phyloP scores from a whole-genome alignment of 179 eudicot species.

The Amaranthus tricolor region DNA sequence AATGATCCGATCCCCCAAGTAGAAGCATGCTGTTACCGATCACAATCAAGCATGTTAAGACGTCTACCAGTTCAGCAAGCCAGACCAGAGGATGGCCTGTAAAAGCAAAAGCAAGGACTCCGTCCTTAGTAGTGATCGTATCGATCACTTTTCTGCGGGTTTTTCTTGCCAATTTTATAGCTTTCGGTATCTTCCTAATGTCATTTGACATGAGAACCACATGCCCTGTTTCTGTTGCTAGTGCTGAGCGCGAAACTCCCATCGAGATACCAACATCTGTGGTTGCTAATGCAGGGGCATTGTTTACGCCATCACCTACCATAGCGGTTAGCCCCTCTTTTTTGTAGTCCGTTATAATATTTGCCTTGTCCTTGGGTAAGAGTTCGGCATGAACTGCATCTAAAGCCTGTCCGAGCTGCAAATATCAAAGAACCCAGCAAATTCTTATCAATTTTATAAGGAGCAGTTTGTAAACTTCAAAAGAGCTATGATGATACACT shows the following conservation, averaged over 20 bases:
- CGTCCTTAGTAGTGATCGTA: conserved; percentile 57
- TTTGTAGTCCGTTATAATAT: conserved; percentile 55
- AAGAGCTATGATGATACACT: neutral
- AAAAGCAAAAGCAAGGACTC: conserved; percentile 60
- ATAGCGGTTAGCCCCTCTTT: conserved; percentile 63
- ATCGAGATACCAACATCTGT: conserved; percentile 92
- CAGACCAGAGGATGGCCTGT: conserved; percentile 81
- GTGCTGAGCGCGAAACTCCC: conserved; percentile 94
- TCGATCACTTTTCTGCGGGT: conserved; percentile 57
- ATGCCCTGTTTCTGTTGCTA: conserved; percentile 83
- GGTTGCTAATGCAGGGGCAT: conserved; percentile 86
- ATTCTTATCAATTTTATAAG: neutral
- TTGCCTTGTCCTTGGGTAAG: conserved; percentile 81
- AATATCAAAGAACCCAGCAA: conserved; percentile 3
- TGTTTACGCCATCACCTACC: conserved; percentile 95
- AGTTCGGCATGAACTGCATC: conserved; percentile 71
- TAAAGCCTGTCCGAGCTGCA: conserved; percentile 65
- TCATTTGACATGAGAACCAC: conserved; percentile 91
- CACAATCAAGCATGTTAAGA: conserved; percentile 66
- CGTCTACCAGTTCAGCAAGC: conserved; percentile 89
- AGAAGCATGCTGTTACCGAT: conserved; percentile 86
- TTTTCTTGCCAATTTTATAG: conserved; percentile 50
- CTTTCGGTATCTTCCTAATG: conserved; percentile 64
- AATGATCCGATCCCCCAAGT: conserved; percentile 36
- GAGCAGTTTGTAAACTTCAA: neutral